phyloP scores from a whole-genome alignment of 306 rosid species.

The Luffa aegyptiaca region DNA sequence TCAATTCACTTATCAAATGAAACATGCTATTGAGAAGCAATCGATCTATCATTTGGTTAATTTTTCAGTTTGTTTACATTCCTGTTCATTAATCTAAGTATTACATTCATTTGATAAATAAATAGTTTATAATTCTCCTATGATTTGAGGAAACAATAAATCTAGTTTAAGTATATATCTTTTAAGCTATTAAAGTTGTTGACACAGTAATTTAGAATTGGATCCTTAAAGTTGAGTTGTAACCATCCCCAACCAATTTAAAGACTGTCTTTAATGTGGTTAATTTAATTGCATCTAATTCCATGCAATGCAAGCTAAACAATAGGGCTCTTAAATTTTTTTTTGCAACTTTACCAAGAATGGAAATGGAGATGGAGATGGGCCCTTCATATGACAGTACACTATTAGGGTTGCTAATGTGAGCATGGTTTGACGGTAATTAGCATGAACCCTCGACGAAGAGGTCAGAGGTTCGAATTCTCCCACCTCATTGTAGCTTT shows the following conservation, averaged over 20 bases:
- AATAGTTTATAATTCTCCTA: not conserved
- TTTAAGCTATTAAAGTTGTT: not conserved
- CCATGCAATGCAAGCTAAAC: not conserved
- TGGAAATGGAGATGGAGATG: not conserved
- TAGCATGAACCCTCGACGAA: no score
- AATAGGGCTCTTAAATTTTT: not conserved
- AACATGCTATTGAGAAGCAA: not conserved
- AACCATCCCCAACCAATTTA: not conserved
- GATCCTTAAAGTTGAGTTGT: not conserved
- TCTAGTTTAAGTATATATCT: not conserved
- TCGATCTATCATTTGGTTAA: not conserved
- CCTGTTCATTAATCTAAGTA: no score
- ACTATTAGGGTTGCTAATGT: not conserved
- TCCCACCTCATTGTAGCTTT: not conserved
- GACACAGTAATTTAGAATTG: not conserved
- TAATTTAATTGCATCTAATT: conserved; percentile 1
- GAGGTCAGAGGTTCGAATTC: no score
- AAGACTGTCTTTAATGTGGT: not conserved
- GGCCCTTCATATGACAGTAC: not conserved
- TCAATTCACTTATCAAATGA: not conserved
- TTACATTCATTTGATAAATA: not conserved
- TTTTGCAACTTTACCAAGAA: not conserved
- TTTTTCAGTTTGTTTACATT: no score
- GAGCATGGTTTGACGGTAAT: no score
- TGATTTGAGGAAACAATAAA: not conserved